Base-by-base conservation (phyloP, 495 filamentous ascomycete species). In the Cercophora samala region DNA sequence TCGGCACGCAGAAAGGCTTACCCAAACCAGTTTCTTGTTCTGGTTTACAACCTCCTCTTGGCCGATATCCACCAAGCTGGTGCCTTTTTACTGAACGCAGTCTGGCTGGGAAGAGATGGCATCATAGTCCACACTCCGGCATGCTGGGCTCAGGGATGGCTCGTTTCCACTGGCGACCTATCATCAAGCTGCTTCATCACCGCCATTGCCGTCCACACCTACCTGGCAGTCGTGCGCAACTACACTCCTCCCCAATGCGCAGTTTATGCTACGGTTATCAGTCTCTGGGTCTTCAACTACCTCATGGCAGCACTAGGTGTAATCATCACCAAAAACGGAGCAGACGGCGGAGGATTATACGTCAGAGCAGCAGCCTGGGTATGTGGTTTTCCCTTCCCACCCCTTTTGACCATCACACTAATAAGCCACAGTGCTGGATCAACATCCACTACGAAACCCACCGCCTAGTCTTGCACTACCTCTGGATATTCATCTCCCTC, bases 401-500 rank as follows among this genome's bases (percentile, higher is more conserved):
- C 37, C 26, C 26, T 29, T 29, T 29, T 29, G 8, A 46, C 11
- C 8, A 13, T 46, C 37, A 46, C 13, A 46, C 15, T 46, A 17
- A 46, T 9, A 46, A 11, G 2, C 8, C 0, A 13, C 67, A 90
- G 90, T 92, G 90, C 76, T 92, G 90, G 90, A 84, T 92, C 37
- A 88, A 84, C 69, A 73, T 80, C 52, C 74, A 82, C 1, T 91
- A 87, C 75, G 82, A 87, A 64, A 70, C 74, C 5, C 79, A 87
- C 53, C 90, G 90, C 68, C 83, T 93, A 0, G 86, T 84, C 81
- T 84, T 89, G 21, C 91, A 93, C 70, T 93, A 93, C 72, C 82
- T 93, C 68, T 93, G 88, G 85, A 90, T 93, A 75, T 92, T 93
- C 77, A 76, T 92, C 58, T 80, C 85, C 62, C 85, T 92, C 67